These are phyloP conservation scores for Flammula alnicola DNA, from an alignment of 1,284 basidiomycete species.

Conservation along the genomic window DNA sequence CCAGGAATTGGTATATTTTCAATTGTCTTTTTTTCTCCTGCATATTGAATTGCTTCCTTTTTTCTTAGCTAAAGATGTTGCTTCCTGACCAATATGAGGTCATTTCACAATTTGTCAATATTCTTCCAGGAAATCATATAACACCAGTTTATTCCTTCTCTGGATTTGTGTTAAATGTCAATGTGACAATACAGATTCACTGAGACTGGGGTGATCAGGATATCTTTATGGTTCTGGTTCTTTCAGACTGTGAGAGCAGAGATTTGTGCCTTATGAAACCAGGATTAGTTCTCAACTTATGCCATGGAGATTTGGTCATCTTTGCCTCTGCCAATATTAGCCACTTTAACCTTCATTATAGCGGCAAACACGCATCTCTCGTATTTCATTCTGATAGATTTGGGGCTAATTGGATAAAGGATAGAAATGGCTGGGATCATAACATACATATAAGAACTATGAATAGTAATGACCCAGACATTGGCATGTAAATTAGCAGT, in stretches of 20 bases:
- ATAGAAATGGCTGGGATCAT: conserved; percentile 14
- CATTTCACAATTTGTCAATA: conserved; percentile 13
- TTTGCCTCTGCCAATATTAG: conserved; percentile 24
- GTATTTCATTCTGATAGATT: conserved; percentile 24
- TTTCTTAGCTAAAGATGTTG: conserved; percentile 5
- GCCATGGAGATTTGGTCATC: conserved; percentile 15
- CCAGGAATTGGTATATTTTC: neutral
- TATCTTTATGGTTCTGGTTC: conserved; percentile 22
- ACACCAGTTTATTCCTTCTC: conserved; percentile 20
- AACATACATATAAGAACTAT: too few relatives aligned
- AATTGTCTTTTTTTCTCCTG: neutral
- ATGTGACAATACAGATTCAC: conserved; percentile 21
- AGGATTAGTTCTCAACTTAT: conserved; percentile 14
- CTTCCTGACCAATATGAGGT: conserved; percentile 12
- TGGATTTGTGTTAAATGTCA: conserved; percentile 26
- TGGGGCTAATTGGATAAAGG: conserved; percentile 13
- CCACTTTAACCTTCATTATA: conserved; percentile 28
- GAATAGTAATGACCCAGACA: too few relatives aligned
- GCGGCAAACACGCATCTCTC: conserved; percentile 24
- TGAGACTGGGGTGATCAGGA: conserved; percentile 19
- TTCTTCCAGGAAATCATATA: conserved; percentile 19
- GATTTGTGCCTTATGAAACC: conserved; percentile 25
- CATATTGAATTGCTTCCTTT: neutral
- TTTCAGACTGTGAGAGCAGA: conserved; percentile 19
- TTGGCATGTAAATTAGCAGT: too few relatives aligned